Conservation (phyloP, 208 protist species). For the Trypanosoma grayi region DNA sequence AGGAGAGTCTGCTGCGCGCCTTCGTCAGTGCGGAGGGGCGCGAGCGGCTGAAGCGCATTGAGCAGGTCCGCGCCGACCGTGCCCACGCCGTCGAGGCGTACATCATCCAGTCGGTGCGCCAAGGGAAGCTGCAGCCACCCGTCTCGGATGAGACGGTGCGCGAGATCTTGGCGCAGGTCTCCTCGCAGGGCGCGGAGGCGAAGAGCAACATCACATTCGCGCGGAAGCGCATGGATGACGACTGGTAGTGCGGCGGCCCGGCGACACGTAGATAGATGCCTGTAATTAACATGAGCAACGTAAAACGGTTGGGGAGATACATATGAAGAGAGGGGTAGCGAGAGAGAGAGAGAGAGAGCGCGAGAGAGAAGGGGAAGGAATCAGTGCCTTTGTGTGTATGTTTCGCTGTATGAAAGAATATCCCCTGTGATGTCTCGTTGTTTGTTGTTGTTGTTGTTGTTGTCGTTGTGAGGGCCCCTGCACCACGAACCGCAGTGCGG, state of each 20-base stretch:
- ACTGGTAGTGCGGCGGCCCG: slow-evolving; percentile 55
- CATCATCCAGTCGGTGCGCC: slow-evolving; percentile 87
- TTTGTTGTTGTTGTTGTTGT: no score
- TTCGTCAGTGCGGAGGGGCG: slow-evolving; percentile 84
- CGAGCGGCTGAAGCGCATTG: slow-evolving; percentile 87
- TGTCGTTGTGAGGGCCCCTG: no score
- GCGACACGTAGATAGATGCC: background rate
- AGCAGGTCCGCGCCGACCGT: slow-evolving; percentile 83
- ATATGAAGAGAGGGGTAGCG: background rate
- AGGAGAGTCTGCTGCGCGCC: slow-evolving; percentile 82
- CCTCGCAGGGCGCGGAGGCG: slow-evolving; percentile 46
- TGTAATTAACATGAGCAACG: no score
- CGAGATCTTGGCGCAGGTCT: slow-evolving; percentile 65
- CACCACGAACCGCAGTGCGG: no score
- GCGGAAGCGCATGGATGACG: slow-evolving; percentile 85
- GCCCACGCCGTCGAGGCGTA: slow-evolving; percentile 82
- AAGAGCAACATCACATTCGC: slow-evolving; percentile 83
- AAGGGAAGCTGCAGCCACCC: slow-evolving; percentile 85
- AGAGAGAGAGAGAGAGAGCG: background rate
- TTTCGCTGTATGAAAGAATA: background rate
- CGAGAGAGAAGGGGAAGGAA: background rate
- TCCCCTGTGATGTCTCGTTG: no score
- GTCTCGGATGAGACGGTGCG: slow-evolving; percentile 82
- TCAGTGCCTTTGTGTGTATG: slow-evolving; percentile 5
- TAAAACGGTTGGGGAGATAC: no score